These are phyloP conservation scores for Aureobasidium sp. DNA, from an alignment of 2,329 filamentous ascomycete species.

Conservation along the genomic window DNA sequence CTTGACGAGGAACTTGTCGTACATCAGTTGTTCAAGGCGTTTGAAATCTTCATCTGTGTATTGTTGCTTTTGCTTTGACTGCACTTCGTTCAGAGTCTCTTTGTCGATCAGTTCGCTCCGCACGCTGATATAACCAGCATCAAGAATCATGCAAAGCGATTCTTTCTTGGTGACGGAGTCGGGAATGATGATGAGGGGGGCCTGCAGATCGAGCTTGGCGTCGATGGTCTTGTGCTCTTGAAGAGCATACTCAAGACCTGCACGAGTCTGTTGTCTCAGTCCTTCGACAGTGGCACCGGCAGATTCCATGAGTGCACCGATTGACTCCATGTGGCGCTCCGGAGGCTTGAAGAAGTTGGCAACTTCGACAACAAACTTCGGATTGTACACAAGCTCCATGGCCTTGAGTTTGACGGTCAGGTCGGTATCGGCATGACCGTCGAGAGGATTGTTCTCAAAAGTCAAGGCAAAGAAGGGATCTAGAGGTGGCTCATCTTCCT, in stretches of 20 bases:
- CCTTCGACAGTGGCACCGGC: slow-evolving; percentile 94
- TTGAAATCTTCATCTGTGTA: slow-evolving; percentile 87
- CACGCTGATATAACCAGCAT: slow-evolving; percentile 92
- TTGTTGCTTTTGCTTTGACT: slow-evolving; percentile 78
- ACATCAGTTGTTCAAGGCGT: slow-evolving; percentile 86
- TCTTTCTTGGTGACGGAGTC: slow-evolving; percentile 78
- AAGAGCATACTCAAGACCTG: slow-evolving; percentile 89
- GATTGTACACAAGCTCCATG: slow-evolving; percentile 96
- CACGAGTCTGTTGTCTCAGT: slow-evolving; percentile 87
- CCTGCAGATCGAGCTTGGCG: slow-evolving; percentile 89
- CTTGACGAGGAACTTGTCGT: slow-evolving; percentile 92
- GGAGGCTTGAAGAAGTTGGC: slow-evolving; percentile 95
- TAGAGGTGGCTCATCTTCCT: slow-evolving; percentile 44
- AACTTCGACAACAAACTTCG: slow-evolving; percentile 82
- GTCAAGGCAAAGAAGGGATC: slow-evolving; percentile 89
- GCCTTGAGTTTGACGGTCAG: slow-evolving; percentile 88
- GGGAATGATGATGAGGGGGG: slow-evolving; percentile 90
- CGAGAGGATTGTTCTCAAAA: slow-evolving; percentile 90
- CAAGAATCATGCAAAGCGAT: slow-evolving; percentile 84
- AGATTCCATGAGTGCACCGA: slow-evolving; percentile 88
- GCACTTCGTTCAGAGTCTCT: slow-evolving; percentile 79
- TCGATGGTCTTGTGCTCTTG: slow-evolving; percentile 98
- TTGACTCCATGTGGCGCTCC: slow-evolving; percentile 96
- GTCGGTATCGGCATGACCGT: slow-evolving; percentile 84
- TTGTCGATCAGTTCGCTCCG: slow-evolving; percentile 91